Evolutionary conservation across 2,329 filamentous ascomycete species (phyloP), one percentile per base, ranked within the genome.

Genomic region (Zymoseptoria tritici): DNA sequence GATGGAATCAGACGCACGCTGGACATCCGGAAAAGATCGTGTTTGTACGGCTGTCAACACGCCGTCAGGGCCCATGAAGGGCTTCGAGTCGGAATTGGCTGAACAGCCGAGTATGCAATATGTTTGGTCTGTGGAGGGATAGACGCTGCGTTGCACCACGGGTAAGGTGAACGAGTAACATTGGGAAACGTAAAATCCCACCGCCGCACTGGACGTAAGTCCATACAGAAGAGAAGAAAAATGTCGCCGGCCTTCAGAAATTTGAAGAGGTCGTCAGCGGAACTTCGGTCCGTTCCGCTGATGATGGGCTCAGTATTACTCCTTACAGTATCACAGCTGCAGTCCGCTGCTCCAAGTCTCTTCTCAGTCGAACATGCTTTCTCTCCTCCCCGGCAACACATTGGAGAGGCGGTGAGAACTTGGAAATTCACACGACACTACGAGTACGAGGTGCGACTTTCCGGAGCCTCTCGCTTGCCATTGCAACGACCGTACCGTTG

Each of bases 21-120:
- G 13, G 3, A n/a, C 16, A 6, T 46, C 11, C 36, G n/a, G 36
- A 46, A 11, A 9, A 5, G 16, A 46, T 46, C 16, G 36, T 46
- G 5, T 46, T 64, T 71, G 71, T 73, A 70, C 71, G 67, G 60
- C 64, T 65, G 60, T 64, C 67, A 71, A 68, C 71, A 65, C 71
- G 69, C 71, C 71, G 66, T 67, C 71, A 71, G 65, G 69, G 66
- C 70, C 70, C 64, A 62, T 61, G 51, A 58, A 65, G 54, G 66
- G 65, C 65, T 67, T 61, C 67, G 61, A 70, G 70, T 71, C 70
- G 71, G 71, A 68, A 60, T 59, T 67, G 71, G 66, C 68, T 68
- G 64, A 54, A 31, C 46, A 62, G 60, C 61, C 65, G 62, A 68
- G 66, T 67, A 62, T 71, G 71, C 71, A 73, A 72, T 73, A 66